Evolutionary conservation across 208 protist species (phyloP).

Genomic region (Wallacemonas sp.): DNA sequence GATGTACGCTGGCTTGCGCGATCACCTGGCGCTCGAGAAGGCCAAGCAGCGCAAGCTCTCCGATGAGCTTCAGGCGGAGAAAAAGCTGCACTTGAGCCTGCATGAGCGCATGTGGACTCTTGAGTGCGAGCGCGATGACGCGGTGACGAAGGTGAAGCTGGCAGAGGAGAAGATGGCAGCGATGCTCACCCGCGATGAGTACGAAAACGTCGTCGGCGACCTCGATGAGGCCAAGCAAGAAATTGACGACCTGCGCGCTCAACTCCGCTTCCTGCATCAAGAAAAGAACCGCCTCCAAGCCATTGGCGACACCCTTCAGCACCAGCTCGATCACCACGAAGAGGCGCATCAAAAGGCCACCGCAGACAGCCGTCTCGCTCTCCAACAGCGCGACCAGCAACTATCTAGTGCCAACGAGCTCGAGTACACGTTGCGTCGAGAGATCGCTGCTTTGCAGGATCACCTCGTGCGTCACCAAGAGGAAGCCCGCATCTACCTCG

Average conservation of each 20-base stretch:
- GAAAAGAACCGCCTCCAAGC: slow-evolving; percentile 19
- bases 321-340: slow-evolving; percentile 25
- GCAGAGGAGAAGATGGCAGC: slow-evolving; percentile 26
- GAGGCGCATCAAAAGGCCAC: slow-evolving; percentile 8
- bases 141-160: slow-evolving; percentile 21
- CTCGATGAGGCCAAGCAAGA: slow-evolving; percentile 26
- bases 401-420: slow-evolving; percentile 2
- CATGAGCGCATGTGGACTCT: slow-evolving; percentile 74
- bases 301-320: slow-evolving; percentile 17
- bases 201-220: slow-evolving; percentile 38
- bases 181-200: slow-evolving; percentile 50
- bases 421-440: slow-evolving; percentile 8
- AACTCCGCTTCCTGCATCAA: slow-evolving; percentile 27
- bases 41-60: slow-evolving; percentile 35
- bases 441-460: slow-evolving; percentile 20
- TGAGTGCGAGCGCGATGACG: slow-evolving; percentile 54
- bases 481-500: background rate
- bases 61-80: slow-evolving; percentile 58
- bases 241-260: slow-evolving; percentile 26
- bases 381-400: slow-evolving; percentile 7
- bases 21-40: slow-evolving; percentile 46
- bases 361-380: background rate
- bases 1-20: slow-evolving; percentile 22
- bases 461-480: slow-evolving; percentile 14
- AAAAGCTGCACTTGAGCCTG: slow-evolving; percentile 45